Percentiles rank a stretch among this genome's conserved stretches.
Conservation (phyloP, 2,329 filamentous ascomycete species). For the Orbilia oligospora region DNA sequence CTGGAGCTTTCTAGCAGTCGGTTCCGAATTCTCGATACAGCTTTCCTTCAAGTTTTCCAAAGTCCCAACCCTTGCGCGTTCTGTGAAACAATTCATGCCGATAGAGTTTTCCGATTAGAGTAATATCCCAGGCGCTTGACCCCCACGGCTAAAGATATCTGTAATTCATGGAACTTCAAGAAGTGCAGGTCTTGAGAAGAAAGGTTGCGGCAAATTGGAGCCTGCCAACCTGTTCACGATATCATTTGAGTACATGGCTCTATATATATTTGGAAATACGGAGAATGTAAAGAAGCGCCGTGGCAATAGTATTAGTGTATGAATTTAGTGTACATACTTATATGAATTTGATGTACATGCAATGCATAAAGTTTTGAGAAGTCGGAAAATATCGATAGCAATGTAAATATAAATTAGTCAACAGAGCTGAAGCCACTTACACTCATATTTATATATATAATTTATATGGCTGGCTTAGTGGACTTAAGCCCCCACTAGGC, state of each 20-base stretch:
- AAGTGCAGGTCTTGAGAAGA: neutral
- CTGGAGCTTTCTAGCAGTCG: constrained; percentile 2
- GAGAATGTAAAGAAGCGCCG: too few relatives aligned
- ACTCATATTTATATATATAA: neutral
- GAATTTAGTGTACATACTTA: too few relatives aligned
- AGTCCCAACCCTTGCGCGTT: neutral
- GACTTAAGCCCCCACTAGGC: neutral
- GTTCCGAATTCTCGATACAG: constrained; percentile 11
- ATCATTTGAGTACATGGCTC: neutral
- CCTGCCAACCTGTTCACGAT: neutral
- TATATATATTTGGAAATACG: neutral
- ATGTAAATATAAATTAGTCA: neutral
- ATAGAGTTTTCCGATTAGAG: constrained; percentile 9
- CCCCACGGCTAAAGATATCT: neutral
- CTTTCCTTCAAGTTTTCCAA: constrained; percentile 3
- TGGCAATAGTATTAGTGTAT: neutral
- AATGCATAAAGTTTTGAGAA: too few relatives aligned
- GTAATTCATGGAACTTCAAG: neutral
- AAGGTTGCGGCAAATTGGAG: neutral
- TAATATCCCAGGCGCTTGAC: constrained; percentile 14
- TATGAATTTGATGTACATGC: too few relatives aligned
- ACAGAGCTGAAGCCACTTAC: too few relatives aligned
- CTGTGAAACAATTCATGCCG: constrained; percentile 19
- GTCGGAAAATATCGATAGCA: too few relatives aligned
- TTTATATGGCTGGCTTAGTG: neutral